These are phyloP conservation scores for Ramalina intermedia DNA, from an alignment of 495 filamentous ascomycete species.

Conservation along the genomic window DNA sequence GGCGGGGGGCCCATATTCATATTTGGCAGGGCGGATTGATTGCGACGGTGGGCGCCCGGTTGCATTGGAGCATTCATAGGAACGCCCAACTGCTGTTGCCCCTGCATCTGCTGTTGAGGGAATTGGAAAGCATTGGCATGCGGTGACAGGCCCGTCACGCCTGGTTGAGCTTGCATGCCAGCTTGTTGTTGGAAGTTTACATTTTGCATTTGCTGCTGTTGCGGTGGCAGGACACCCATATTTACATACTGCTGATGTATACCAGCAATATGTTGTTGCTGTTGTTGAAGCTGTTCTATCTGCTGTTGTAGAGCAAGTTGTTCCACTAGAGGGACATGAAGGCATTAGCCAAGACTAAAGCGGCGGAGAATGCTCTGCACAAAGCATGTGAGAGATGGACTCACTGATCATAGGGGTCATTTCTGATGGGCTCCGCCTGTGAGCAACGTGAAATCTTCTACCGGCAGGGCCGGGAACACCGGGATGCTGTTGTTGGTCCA, in stretches of 20 bases:
- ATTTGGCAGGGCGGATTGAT: conserved; percentile 91
- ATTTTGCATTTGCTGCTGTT: conserved; percentile 67
- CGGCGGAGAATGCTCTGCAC: not conserved
- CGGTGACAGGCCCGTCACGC: conserved; percentile 60
- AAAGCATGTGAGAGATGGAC: conserved; percentile 28
- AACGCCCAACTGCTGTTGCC: conserved; percentile 51
- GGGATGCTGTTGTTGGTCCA: conserved; percentile 74
- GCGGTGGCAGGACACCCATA: conserved; percentile 73
- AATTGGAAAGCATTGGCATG: conserved; percentile 82
- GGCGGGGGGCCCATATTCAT: conserved; percentile 90
- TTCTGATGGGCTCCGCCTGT: conserved; percentile 93
- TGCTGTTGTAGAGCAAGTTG: conserved; percentile 98
- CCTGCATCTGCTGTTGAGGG: conserved; percentile 64
- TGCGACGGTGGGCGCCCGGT: conserved; percentile 82
- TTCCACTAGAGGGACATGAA: conserved; percentile 51
- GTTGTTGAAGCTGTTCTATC: conserved; percentile 93
- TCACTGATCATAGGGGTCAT: conserved; percentile 97
- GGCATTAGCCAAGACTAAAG: conserved; percentile 2
- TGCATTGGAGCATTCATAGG: conserved; percentile 65
- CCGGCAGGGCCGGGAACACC: conserved; percentile 70
- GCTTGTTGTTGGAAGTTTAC: conserved; percentile 40
- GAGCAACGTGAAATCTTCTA: conserved; percentile 91
- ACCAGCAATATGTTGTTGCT: conserved; percentile 93
- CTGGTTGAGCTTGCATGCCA: conserved; percentile 42
- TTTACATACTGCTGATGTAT: conserved; percentile 95